Percentiles rank a stretch among this genome's conserved stretches.
Evolutionary conservation across 768 basidiomycete species (phyloP).

Genomic region (Agrocybe pediades): DNA sequence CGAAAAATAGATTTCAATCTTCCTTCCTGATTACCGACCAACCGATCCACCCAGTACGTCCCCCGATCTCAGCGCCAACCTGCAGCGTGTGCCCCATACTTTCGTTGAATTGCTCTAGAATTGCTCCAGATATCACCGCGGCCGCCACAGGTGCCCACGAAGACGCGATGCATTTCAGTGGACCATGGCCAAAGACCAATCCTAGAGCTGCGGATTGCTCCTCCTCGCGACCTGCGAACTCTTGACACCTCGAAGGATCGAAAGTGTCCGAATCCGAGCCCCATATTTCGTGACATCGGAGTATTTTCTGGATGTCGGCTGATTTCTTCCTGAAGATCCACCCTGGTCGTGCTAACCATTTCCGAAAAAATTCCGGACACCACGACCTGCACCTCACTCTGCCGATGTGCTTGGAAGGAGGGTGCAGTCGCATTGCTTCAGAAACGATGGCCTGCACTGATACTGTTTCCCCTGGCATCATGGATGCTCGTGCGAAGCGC

Average conservation of each 20-base stretch:
- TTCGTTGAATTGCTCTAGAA: constrained; percentile 37
- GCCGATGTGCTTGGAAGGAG: constrained; percentile 50
- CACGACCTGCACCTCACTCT: constrained; percentile 21
- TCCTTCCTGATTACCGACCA: constrained; percentile 36
- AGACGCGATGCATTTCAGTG: constrained; percentile 46
- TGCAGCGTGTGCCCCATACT: constrained; percentile 26
- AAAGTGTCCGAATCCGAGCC: constrained; percentile 37
- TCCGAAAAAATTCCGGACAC: constrained; percentile 9
- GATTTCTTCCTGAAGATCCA: too few relatives aligned
- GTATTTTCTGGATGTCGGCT: constrained; percentile 16
- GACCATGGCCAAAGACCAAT: constrained; percentile 53
- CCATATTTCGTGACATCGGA: constrained; percentile 43
- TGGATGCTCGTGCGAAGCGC: constrained; percentile 30
- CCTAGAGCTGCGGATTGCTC: constrained; percentile 19
- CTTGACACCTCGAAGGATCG: constrained; percentile 41
- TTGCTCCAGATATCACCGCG: constrained; percentile 44
- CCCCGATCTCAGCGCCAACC: constrained; percentile 33
- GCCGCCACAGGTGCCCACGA: constrained; percentile 55
- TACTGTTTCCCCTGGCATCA: constrained; percentile 12
- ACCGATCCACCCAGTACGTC: constrained; percentile 45
- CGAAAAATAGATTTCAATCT: too few relatives aligned
- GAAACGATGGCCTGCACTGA: constrained; percentile 38
- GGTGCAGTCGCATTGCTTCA: constrained; percentile 51
- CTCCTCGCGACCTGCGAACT: constrained; percentile 16
- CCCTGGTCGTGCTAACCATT: too few relatives aligned